Conservation (phyloP, 768 basidiomycete species). For the Phanerodontia chrysosporium region DNA sequence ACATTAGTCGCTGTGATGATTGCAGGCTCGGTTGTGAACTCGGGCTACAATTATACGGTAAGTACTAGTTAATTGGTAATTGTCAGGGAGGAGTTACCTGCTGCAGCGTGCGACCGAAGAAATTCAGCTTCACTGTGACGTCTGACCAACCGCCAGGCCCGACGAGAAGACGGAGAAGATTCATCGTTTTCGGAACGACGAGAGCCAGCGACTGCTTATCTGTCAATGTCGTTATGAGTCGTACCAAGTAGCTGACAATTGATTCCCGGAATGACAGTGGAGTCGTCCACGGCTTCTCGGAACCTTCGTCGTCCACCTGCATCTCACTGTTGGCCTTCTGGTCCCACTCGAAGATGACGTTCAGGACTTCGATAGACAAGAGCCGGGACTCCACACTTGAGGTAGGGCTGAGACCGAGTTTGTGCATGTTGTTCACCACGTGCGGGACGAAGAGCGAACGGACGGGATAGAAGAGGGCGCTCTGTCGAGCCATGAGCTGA, state of each 20-base stretch:
- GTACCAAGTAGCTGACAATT: slow-evolving; percentile 93
- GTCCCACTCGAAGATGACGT: slow-evolving; percentile 94
- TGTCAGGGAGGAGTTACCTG: slow-evolving; percentile 43
- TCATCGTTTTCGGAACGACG: slow-evolving; percentile 60
- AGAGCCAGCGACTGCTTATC: slow-evolving; percentile 42
- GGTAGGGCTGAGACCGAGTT: slow-evolving; percentile 70
- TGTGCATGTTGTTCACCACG: slow-evolving; percentile 85
- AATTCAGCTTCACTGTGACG: slow-evolving; percentile 86
- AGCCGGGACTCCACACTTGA: slow-evolving; percentile 78
- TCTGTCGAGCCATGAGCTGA: slow-evolving; percentile 87
- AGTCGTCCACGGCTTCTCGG: slow-evolving; percentile 52
- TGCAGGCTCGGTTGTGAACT: slow-evolving; percentile 62
- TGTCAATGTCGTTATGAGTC: slow-evolving; percentile 69
- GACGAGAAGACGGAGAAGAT: slow-evolving; percentile 71
- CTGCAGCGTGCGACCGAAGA: slow-evolving; percentile 81
- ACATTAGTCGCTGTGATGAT: slow-evolving; percentile 71
- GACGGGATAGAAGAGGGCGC: slow-evolving; percentile 88
- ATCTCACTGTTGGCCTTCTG: slow-evolving; percentile 42
- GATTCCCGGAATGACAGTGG: slow-evolving; percentile 81
- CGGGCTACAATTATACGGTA: slow-evolving; percentile 43
- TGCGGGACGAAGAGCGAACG: slow-evolving; percentile 90
- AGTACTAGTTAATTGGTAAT: background rate
- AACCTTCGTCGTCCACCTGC: slow-evolving; percentile 3
- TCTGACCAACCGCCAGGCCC: slow-evolving; percentile 85
- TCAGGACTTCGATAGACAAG: slow-evolving; percentile 85